Evolutionary conservation across 2,329 filamentous ascomycete genomes (phyloP).

Genomic region (Tympanopsis confertula): DNA sequence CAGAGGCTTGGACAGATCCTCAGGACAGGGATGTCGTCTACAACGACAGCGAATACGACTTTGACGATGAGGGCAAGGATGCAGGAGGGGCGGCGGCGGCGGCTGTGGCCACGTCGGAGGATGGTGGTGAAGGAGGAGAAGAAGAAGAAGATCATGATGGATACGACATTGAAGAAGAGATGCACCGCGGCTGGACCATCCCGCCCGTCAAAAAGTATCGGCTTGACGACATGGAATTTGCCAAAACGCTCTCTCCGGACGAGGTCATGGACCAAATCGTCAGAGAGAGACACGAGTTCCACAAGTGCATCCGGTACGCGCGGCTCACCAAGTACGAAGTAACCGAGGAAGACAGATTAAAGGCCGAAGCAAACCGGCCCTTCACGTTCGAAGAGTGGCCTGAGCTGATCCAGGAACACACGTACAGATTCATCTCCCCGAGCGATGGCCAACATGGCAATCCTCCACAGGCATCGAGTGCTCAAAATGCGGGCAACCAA

Average conservation of each 20-base stretch:
- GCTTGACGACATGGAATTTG: not conserved
- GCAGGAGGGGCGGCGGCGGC: not conserved
- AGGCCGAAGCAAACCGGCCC: not conserved
- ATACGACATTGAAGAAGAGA: not conserved
- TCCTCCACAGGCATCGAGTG: no score
- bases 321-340: not conserved
- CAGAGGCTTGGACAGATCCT: conserved; percentile 7
- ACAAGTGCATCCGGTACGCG: not conserved
- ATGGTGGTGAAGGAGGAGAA: not conserved
- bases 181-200: not conserved
- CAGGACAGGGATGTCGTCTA: not conserved
- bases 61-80: not conserved
- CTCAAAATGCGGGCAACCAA: no score
- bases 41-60: not conserved
- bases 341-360: not conserved
- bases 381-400: not conserved
- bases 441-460: no score
- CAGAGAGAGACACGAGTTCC: not conserved
- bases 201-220: not conserved
- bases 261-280: not conserved
- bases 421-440: no score
- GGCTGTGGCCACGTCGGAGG: not conserved
- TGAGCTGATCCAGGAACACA: not conserved
- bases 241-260: not conserved
- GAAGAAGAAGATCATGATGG: not conserved